phyloP scores from a whole-genome alignment of 2,329 filamentous ascomycete genomes.

The Epichloe coenophiala region DNA sequence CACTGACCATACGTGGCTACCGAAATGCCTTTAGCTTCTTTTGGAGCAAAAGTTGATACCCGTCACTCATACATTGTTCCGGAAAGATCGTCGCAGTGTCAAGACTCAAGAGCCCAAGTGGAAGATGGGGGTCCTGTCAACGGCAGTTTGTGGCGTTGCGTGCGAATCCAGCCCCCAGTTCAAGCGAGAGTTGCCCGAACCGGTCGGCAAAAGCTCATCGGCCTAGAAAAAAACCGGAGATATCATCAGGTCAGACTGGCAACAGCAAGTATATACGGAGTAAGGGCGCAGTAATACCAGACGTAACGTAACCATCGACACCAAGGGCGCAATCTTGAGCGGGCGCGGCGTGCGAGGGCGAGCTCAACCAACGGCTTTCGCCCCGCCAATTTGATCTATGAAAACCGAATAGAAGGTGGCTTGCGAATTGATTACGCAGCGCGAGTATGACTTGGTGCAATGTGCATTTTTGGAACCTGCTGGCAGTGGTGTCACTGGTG shows the following conservation, averaged over 20 bases:
- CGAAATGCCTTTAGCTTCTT: not conserved
- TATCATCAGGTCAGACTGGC: too few relatives aligned
- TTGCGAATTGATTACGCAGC: not conserved
- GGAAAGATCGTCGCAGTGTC: not conserved
- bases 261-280: too few relatives aligned
- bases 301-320: not conserved
- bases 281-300: too few relatives aligned
- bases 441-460: too few relatives aligned
- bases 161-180: too few relatives aligned
- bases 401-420: not conserved
- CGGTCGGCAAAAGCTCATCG: not conserved
- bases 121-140: not conserved
- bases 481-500: too few relatives aligned
- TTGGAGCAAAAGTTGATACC: not conserved
- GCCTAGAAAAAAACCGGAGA: too few relatives aligned
- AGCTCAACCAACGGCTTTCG: not conserved
- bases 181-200: not conserved
- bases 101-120: not conserved
- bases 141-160: not conserved
- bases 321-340: not conserved
- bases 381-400: not conserved
- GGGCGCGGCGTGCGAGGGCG: not conserved
- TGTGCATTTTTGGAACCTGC: too few relatives aligned
- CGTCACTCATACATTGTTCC: not conserved
- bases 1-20: not conserved